Conservation (phyloP, 1,284 basidiomycete species). For the Ustilago trichophora region DNA sequence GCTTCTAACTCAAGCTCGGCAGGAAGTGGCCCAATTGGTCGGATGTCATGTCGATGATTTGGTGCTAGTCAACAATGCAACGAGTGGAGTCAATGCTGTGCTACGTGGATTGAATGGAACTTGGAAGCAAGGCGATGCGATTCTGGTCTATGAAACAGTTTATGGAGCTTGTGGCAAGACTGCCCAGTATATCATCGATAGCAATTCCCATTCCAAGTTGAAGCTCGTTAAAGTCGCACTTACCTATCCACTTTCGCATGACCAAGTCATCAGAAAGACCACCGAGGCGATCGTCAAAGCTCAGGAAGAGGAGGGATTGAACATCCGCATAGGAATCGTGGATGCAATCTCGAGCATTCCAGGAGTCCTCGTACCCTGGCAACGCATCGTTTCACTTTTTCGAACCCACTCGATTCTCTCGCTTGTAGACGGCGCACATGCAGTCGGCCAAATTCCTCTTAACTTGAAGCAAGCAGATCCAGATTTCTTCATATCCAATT, state of each 20-base stretch:
- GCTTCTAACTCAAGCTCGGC: conserved; percentile 9
- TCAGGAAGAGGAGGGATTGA: conserved; percentile 72
- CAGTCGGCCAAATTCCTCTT: conserved; percentile 72
- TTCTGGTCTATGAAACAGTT: conserved; percentile 53
- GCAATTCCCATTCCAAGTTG: conserved; percentile 40
- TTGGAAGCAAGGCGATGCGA: conserved; percentile 58
- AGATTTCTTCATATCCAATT: conserved; percentile 63
- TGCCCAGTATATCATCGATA: conserved; percentile 61
- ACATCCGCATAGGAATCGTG: conserved; percentile 81
- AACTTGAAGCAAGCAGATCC: conserved; percentile 61
- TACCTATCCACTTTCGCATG: conserved; percentile 57
- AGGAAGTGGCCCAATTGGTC: conserved; percentile 19
- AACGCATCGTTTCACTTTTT: conserved; percentile 71
- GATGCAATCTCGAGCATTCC: conserved; percentile 79
- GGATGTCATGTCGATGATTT: conserved; percentile 44
- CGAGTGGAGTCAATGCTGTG: conserved; percentile 62
- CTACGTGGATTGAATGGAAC: conserved; percentile 50
- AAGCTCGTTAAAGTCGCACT: conserved; percentile 54
- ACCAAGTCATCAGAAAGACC: conserved; percentile 59
- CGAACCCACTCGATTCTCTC: conserved; percentile 53
- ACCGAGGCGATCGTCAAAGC: conserved; percentile 21
- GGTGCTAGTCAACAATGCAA: conserved; percentile 63
- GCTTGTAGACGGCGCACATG: conserved; percentile 83
- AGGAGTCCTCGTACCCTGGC: conserved; percentile 80
- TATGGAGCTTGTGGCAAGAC: conserved; percentile 62